Percentiles rank a stretch among this genome's conserved stretches.
Conservation (phyloP, 2,329 filamentous ascomycete genomes). For the Apiospora marii region DNA sequence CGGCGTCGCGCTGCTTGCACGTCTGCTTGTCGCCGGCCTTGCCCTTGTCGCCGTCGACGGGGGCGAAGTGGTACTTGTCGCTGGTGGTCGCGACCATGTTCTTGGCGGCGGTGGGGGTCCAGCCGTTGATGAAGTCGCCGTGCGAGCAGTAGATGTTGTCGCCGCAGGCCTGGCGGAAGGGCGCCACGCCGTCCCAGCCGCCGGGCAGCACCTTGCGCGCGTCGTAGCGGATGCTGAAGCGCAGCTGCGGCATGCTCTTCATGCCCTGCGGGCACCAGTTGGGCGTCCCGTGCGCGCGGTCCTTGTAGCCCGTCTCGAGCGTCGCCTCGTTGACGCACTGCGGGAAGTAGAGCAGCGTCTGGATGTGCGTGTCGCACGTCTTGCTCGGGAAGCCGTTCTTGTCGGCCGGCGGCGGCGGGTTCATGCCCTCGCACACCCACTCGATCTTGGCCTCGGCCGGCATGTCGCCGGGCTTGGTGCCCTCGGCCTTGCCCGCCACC, state of each 20-base stretch:
- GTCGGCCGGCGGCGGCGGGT: constrained; percentile 52
- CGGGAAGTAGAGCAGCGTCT: constrained; percentile 59
- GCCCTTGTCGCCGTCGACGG: constrained; percentile 35
- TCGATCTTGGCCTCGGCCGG: constrained; percentile 33
- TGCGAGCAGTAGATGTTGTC: constrained; percentile 48
- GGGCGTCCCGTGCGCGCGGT: constrained; percentile 36
- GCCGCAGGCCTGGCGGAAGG: constrained; percentile 49
- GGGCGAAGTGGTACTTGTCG: constrained; percentile 30
- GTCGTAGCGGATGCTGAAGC: constrained; percentile 54
- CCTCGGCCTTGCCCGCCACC: constrained; percentile 49
- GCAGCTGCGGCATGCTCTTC: constrained; percentile 52
- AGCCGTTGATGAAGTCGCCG: constrained; percentile 57
- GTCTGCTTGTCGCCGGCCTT: constrained; percentile 40
- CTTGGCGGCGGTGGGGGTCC: constrained; percentile 49
- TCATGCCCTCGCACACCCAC: constrained; percentile 36
- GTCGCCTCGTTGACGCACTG: constrained; percentile 47
- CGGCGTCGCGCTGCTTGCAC: constrained; percentile 48
- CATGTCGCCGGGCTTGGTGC: constrained; percentile 49
- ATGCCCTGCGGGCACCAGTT: constrained; percentile 49
- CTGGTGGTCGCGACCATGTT: constrained; percentile 48
- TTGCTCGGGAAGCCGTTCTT: constrained; percentile 77
- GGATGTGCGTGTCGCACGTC: constrained; percentile 69
- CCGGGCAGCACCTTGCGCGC: constrained; percentile 47
- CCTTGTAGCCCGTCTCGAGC: constrained; percentile 40
- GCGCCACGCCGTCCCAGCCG: constrained; percentile 50